These are phyloP conservation scores for Hansenula sp. DNA, from an alignment of 1,139 yeast genomes.

Conservation along the genomic window DNA sequence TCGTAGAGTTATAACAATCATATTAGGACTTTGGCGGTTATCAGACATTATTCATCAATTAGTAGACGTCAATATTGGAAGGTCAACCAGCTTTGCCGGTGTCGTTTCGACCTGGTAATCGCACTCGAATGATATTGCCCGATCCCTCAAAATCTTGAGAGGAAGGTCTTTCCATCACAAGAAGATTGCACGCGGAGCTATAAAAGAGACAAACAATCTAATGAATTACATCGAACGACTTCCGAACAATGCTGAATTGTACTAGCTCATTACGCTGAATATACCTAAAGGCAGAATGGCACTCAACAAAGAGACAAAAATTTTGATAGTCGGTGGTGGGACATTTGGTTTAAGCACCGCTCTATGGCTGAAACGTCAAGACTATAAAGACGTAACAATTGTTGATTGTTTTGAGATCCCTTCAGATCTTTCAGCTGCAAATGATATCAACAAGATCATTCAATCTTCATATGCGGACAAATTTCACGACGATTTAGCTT, in stretches of 20 bases:
- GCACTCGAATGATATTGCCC: background rate
- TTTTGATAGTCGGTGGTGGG: conserved; percentile 26
- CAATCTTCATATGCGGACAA: conserved; percentile 35
- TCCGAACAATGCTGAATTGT: too few relatives aligned
- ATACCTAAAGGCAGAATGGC: background rate
- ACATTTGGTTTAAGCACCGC: conserved; percentile 38
- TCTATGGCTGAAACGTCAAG: conserved; percentile 26
- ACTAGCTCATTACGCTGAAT: too few relatives aligned
- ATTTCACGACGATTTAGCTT: conserved; percentile 32
- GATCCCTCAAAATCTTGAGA: background rate
- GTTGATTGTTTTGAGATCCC: conserved; percentile 39
- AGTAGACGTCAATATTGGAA: too few relatives aligned
- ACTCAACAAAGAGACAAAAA: background rate
- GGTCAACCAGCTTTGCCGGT: too few relatives aligned
- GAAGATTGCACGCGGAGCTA: too few relatives aligned
- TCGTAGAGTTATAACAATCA: too few relatives aligned
- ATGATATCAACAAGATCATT: conserved; percentile 42
- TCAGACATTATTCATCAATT: too few relatives aligned
- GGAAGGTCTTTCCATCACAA: background rate
- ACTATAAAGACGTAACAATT: conserved; percentile 25
- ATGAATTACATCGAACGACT: too few relatives aligned
- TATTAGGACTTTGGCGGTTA: too few relatives aligned
- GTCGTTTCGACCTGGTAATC: too few relatives aligned
- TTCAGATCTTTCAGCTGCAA: conserved; percentile 42
- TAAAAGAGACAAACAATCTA: too few relatives aligned